These are phyloP conservation scores for Fusarium dlaminii DNA, from an alignment of 2,329 filamentous ascomycete genomes.

Conservation along the genomic window DNA sequence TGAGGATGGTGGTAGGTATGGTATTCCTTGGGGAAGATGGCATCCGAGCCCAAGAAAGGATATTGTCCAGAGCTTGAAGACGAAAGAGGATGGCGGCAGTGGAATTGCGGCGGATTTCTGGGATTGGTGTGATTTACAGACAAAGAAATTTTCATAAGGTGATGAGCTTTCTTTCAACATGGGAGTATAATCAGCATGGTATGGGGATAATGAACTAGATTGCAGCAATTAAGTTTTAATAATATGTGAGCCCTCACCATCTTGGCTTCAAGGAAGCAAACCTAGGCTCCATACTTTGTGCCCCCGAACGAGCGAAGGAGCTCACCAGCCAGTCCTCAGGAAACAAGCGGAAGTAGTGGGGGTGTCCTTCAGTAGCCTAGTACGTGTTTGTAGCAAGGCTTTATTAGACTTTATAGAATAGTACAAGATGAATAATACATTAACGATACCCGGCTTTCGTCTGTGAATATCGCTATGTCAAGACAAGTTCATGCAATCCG, in stretches of 20 bases:
- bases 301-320: neutral
- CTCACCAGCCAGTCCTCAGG: neutral
- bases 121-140: conserved; percentile 10
- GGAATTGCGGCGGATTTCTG: neutral
- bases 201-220: neutral
- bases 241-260: neutral
- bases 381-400: neutral
- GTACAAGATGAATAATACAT: neutral
- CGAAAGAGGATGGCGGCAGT: neutral
- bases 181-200: rapidly evolving
- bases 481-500: neutral
- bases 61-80: neutral
- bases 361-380: no score
- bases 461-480: no score
- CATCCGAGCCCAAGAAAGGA: neutral
- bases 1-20: conserved; percentile 34
- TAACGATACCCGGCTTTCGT: neutral
- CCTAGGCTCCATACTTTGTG: neutral
- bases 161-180: no score
- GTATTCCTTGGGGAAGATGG: conserved; percentile 4
- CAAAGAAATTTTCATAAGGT: rapidly evolving
- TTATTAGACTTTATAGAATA: neutral
- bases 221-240: no score
- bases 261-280: neutral
- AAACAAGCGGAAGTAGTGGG: neutral